Evolutionary conservation across 2,329 filamentous ascomycete species (phyloP), one percentile per base, ranked within the genome.

Genomic region (Alternaria sp.): DNA sequence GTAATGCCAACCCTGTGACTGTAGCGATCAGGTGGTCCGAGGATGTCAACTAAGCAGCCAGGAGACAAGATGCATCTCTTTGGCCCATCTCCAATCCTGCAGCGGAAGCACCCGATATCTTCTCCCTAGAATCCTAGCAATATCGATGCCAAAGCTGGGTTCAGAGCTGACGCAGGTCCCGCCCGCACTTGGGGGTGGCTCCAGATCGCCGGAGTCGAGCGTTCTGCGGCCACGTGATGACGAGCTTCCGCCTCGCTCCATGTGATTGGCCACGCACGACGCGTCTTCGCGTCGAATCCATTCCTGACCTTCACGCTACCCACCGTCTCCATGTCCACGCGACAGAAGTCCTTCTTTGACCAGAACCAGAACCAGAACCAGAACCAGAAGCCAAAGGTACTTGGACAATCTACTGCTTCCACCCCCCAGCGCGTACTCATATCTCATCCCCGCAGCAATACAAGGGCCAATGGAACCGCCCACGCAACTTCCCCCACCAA

Each of bases 301-400:
- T 51, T 36, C 40, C 17, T 44, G 34, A 51, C 53, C 45, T 39
- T 29, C 24, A 53, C 51, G 42, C 52, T 42, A 26, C 61, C 57
- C 48, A 58, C 54, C 56, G 59, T 65, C 70, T 63, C 65, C 57
- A 82, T 82, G 80, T 77, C 80, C 58, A 78, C 75, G 52, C 79
- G 79, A 61, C 82, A 83, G 62, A 82, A 79, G 69, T 81, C 81
- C 60, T 84, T 84, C 74, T 83, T 83, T 68, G 81, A 84, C 58
- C 79, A 83, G 68, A 72, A 80, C 50, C 74, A 74, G 59, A 78
- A 84, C 58, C 79, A 83, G 68, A 72, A 80, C 50, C 74, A 74
- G 59, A 78, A 17, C 17, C 17, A 74, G 59, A 78, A 72, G 58
- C 66, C 66, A 34, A 80, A 80, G 73, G 80, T 81, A 69, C 34